These are phyloP conservation scores for Suhomyces chickasaworum DNA, from an alignment of 1,139 yeast genomes.

Conservation along the genomic window DNA sequence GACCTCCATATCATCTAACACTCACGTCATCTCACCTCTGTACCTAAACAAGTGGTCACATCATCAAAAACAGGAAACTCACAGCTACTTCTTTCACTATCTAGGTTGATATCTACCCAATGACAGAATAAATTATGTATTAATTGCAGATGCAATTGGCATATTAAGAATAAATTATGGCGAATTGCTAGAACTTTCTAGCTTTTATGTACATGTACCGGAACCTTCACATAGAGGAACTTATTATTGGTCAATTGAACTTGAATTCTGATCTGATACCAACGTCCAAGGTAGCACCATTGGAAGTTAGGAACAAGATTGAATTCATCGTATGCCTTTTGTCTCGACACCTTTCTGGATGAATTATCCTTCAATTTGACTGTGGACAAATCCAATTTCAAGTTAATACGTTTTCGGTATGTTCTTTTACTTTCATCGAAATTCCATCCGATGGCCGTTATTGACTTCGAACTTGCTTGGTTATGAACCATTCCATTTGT, in stretches of 20 bases:
- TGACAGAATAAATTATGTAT: neutral
- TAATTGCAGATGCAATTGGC: neutral
- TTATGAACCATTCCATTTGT: neutral
- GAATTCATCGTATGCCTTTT: conserved; percentile 18
- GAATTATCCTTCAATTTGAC: conserved; percentile 5
- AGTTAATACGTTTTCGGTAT: conserved; percentile 8
- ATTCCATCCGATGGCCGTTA: conserved; percentile 10
- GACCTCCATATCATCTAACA: too few relatives aligned
- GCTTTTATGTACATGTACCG: conserved; percentile 15
- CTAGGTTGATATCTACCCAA: too few relatives aligned
- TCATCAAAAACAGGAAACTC: too few relatives aligned
- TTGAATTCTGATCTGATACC: conserved; percentile 24
- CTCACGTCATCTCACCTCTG: too few relatives aligned
- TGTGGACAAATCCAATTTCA: conserved; percentile 13
- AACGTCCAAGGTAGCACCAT: conserved; percentile 25
- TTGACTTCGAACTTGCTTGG: neutral
- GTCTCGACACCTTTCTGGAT: neutral
- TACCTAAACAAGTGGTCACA: too few relatives aligned
- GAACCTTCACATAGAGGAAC: conserved; percentile 21
- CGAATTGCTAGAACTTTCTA: neutral
- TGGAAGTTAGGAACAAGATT: conserved; percentile 30
- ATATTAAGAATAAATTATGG: too few relatives aligned
- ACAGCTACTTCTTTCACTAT: too few relatives aligned
- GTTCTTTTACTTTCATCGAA: conserved; percentile 1
- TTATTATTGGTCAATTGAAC: conserved; percentile 24